Percentiles rank a stretch among this genome's conserved stretches.
Evolutionary conservation across 2,329 filamentous ascomycete genomes (phyloP).

Genomic region (Colletotrichum orchidophilum): DNA sequence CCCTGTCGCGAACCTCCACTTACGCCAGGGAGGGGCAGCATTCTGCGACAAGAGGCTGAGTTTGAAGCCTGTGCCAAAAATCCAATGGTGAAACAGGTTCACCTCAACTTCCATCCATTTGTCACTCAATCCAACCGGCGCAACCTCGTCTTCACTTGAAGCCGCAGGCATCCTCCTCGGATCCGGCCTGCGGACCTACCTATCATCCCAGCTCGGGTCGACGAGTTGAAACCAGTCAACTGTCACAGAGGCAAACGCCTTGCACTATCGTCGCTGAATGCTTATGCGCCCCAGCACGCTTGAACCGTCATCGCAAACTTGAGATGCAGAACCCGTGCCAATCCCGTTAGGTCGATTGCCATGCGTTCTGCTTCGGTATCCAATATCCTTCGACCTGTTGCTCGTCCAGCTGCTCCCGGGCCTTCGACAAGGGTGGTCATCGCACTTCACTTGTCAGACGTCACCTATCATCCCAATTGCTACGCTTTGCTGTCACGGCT

Average conservation of each 20-base stretch:
- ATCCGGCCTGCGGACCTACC: constrained; percentile 9
- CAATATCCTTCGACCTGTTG: constrained; percentile 3
- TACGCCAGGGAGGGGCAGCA: constrained; percentile 20
- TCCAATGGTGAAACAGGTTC: constrained; percentile 32
- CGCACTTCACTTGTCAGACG: constrained; percentile 8
- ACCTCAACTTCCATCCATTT: constrained; percentile 30
- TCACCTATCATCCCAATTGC: constrained; percentile 23
- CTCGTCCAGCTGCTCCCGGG: not conserved
- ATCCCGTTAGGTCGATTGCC: constrained; percentile 13
- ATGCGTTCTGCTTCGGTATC: not conserved
- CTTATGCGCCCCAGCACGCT: not conserved
- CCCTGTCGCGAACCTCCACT: not conserved
- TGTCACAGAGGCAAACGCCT: constrained; percentile 15
- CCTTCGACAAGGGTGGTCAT: constrained; percentile 14
- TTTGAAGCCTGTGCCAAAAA: constrained; percentile 34
- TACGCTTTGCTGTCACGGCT: not conserved
- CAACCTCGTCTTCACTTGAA: not conserved
- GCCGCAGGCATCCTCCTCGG: constrained; percentile 19
- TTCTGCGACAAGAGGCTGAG: constrained; percentile 32
- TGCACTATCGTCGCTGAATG: not conserved
- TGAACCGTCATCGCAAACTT: constrained; percentile 15
- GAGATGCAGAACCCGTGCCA: constrained; percentile 19
- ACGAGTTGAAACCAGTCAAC: constrained; percentile 26
- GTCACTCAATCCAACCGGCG: constrained; percentile 6
- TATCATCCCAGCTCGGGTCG: constrained; percentile 28